phyloP scores from a whole-genome alignment of 2,329 filamentous ascomycete species.

The Leptographium procerum region DNA sequence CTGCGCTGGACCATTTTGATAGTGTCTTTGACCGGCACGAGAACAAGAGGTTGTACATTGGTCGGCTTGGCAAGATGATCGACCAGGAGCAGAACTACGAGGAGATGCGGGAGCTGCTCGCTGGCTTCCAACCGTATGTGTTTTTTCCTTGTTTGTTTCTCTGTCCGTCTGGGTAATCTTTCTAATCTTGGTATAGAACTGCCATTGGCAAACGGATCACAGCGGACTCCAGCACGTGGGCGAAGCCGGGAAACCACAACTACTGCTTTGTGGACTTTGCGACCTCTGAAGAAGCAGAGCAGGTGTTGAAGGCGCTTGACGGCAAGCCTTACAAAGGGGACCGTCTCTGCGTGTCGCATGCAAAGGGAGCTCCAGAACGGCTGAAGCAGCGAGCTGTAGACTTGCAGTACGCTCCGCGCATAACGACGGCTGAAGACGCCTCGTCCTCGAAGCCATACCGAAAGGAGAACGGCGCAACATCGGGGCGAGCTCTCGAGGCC shows the following conservation, averaged over 20 bases:
- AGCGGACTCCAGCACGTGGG: constrained; percentile 41
- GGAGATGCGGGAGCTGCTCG: constrained; percentile 35
- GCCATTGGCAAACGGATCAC: constrained; percentile 42
- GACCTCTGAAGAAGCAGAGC: constrained; percentile 36
- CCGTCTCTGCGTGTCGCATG: constrained; percentile 5
- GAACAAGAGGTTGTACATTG: constrained; percentile 35
- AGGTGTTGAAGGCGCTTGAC: constrained; percentile 33
- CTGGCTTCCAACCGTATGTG: constrained; percentile 32
- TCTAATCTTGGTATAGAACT: constrained; percentile 12
- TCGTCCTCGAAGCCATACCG: not conserved
- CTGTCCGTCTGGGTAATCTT: not conserved
- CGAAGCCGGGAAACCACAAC: constrained; percentile 44
- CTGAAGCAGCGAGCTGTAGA: not conserved
- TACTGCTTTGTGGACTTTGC: constrained; percentile 57
- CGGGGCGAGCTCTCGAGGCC: not conserved
- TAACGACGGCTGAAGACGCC: not conserved
- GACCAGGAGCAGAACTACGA: constrained; percentile 34
- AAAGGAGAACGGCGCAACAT: not conserved
- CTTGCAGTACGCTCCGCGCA: not conserved
- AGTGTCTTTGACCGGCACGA: constrained; percentile 17
- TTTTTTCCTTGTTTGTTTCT: constrained; percentile 1
- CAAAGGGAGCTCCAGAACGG: not conserved
- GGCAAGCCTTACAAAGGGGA: constrained; percentile 13
- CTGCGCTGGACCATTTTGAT: constrained; percentile 21
- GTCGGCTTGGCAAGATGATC: constrained; percentile 36